phyloP scores from a whole-genome alignment of 148 eudicot species.

The Fagopyrum tataricum region DNA sequence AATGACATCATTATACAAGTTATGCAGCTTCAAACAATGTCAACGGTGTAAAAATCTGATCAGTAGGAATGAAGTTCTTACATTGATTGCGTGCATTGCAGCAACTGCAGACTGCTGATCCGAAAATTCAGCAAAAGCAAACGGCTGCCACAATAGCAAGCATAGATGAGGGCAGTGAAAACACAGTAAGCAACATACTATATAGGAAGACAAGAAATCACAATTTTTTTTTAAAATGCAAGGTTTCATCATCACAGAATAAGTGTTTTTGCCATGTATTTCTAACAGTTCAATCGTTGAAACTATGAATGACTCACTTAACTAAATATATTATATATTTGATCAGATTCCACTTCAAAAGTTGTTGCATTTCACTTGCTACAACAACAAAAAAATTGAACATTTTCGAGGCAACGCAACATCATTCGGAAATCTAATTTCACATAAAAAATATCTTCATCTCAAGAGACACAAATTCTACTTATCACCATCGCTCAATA shows the following conservation, averaged over 20 bases:
- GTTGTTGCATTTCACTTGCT: background rate
- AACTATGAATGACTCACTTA: background rate
- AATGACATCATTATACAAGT: background rate
- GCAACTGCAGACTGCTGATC: slow-evolving; percentile 57
- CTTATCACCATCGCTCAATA: background rate
- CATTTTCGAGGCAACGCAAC: background rate
- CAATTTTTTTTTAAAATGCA: too few species aligned
- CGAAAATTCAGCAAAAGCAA: slow-evolving; percentile 15
- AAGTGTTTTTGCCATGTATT: background rate
- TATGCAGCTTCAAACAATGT: background rate
- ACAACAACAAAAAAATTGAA: background rate
- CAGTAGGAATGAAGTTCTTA: slow-evolving; percentile 29
- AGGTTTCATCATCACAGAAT: background rate
- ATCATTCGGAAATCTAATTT: background rate
- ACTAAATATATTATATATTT: too few species aligned
- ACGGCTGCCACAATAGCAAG: slow-evolving; percentile 4
- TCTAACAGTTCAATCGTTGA: background rate
- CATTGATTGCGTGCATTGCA: slow-evolving; percentile 82
- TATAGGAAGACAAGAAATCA: background rate
- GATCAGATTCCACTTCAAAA: too few species aligned
- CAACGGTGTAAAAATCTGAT: background rate
- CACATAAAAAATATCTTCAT: background rate
- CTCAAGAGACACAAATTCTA: background rate
- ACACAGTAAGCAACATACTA: background rate
- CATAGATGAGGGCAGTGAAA: background rate